Conservation (phyloP, 306 rosid species). For the Pterocarpus santalinus region DNA sequence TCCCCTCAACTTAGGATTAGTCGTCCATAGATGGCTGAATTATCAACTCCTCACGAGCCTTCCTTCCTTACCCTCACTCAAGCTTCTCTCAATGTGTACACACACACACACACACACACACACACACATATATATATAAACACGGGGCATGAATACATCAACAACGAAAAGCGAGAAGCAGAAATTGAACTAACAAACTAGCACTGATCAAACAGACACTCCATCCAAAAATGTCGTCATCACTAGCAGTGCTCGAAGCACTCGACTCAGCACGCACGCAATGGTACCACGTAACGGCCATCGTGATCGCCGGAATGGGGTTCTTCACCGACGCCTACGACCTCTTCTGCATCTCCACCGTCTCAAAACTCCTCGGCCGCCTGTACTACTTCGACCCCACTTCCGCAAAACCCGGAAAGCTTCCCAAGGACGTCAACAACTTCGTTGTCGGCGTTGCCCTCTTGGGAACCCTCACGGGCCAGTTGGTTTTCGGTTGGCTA, state of each 20-base stretch:
- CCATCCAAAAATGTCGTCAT: slow-evolving; percentile 61
- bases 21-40: slow-evolving; percentile 37
- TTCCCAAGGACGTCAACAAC: slow-evolving; percentile 49
- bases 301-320: slow-evolving; percentile 88
- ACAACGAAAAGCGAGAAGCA: not conserved
- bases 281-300: slow-evolving; percentile 88
- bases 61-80: not conserved
- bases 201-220: no score
- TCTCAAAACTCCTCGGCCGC: slow-evolving; percentile 74
- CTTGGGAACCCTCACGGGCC: slow-evolving; percentile 70
- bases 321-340: slow-evolving; percentile 89
- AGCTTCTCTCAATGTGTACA: not conserved
- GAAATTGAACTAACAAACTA: not conserved
- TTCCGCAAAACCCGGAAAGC: slow-evolving; percentile 51
- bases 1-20: slow-evolving; percentile 52
- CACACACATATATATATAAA: no score
- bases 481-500: slow-evolving; percentile 67
- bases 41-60: no score
- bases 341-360: slow-evolving; percentile 75
- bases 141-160: no score
- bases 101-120: no score
- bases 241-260: slow-evolving; percentile 69
- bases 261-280: slow-evolving; percentile 75
- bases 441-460: slow-evolving; percentile 61
- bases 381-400: slow-evolving; percentile 70